Base-by-base conservation (phyloP, 108 stramenopile genomes). In the Nannochloropsis oceanica region DNA sequence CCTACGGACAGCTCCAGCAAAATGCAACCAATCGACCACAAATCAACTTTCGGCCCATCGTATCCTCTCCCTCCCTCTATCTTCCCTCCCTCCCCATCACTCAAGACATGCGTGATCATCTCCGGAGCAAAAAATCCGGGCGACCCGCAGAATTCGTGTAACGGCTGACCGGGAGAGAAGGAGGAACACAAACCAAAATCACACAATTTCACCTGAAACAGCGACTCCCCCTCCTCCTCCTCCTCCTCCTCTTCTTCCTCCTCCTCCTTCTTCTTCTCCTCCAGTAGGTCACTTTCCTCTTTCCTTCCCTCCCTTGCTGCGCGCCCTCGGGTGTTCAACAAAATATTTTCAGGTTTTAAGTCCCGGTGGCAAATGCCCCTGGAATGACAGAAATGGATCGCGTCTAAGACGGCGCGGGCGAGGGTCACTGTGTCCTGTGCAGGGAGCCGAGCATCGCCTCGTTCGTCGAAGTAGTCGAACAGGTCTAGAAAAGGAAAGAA, bases 61-160 rank as follows among this genome's bases (percentile, higher is more conserved):
- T 86, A 84, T 0, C 34, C 25, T 44, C 87, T 79, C 20, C 43
- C 42, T 12, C 90, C 27, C 43, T 92, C 83, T 92, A 92, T 93
- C 82, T 93, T 2, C 25, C 81, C 81, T 83, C 43, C 43, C 43
- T 83, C 34, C 8, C 93, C 93, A 50, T 92, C 91, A 79, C 88
- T 88, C 24, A 20, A 18, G 43, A 86, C 88, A 9, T 79, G 44
- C 13, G 91, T 44, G 46, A 93, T 85, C 94, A 94, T 94, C 84
- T 94, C 94, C 34, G 94, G 94, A 27, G 91, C 90, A 81, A 91
- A 93, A 84, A 94, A 94, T 0, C 94, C 93, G 20, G 94, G 93
- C 9, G 92, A 92, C 22, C 94, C 94, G 84, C 94, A 93, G 85
- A 93, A 82, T 46, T 92, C 88, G 44, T 90, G 26, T 79, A 93